Conservation (phyloP, 1,139 yeast species). For the Meyerozyma smithsonii region DNA sequence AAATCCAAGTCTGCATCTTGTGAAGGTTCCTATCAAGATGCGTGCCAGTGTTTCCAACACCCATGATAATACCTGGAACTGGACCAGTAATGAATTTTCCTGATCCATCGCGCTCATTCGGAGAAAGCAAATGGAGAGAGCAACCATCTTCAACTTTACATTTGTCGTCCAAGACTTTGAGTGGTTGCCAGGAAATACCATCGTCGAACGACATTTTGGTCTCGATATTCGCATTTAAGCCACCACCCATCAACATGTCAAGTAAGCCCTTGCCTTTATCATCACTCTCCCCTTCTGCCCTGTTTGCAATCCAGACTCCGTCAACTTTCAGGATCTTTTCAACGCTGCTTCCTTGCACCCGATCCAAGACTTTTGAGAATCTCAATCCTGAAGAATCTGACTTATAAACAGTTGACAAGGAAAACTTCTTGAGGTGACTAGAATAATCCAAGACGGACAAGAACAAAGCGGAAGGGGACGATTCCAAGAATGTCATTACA, state of each 20-base stretch:
- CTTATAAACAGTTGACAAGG: slow-evolving; percentile 42
- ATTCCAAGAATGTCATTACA: slow-evolving; percentile 48
- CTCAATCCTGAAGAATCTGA: slow-evolving; percentile 64
- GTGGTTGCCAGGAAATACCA: slow-evolving; percentile 57
- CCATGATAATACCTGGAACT: slow-evolving; percentile 70
- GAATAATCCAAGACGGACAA: slow-evolving; percentile 41
- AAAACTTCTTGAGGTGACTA: slow-evolving; percentile 13
- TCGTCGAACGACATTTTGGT: slow-evolving; percentile 53
- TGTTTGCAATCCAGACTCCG: slow-evolving; percentile 65
- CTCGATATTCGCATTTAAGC: slow-evolving; percentile 13
- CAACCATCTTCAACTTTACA: slow-evolving; percentile 47
- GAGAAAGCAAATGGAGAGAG: slow-evolving; percentile 51
- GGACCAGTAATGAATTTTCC: slow-evolving; percentile 58
- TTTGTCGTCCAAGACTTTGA: slow-evolving; percentile 43
- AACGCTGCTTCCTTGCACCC: slow-evolving; percentile 40
- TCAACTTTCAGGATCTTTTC: slow-evolving; percentile 58
- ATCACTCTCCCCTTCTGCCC: slow-evolving; percentile 10
- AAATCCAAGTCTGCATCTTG: slow-evolving; percentile 50
- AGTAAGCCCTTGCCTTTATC: slow-evolving; percentile 18
- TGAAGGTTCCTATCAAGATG: slow-evolving; percentile 18
- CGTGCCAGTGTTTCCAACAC: slow-evolving; percentile 51
- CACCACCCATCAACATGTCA: slow-evolving; percentile 27
- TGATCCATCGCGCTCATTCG: slow-evolving; percentile 49
- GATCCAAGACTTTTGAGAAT: slow-evolving; percentile 43
- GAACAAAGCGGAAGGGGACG: slow-evolving; percentile 54